These are phyloP conservation scores for Raffaelea albimanens DNA, from an alignment of 2,329 filamentous ascomycete genomes.

Conservation along the genomic window DNA sequence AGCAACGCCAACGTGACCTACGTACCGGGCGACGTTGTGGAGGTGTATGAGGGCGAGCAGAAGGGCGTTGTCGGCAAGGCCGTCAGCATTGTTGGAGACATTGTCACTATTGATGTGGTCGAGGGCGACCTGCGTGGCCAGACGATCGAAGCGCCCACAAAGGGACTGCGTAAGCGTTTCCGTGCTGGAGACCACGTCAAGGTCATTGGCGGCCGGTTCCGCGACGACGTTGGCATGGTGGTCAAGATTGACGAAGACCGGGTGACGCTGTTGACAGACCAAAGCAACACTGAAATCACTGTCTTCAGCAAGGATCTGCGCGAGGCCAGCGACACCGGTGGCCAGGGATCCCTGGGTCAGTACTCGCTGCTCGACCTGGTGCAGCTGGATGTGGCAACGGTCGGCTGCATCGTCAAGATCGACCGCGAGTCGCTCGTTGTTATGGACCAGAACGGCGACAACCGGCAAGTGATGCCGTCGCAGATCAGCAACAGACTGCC, in stretches of 20 bases:
- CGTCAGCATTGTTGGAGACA: conserved; percentile 78
- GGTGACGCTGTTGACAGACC: conserved; percentile 87
- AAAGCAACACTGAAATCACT: conserved; percentile 85
- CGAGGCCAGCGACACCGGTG: conserved; percentile 85
- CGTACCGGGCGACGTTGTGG: conserved; percentile 87
- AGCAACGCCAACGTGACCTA: conserved; percentile 75
- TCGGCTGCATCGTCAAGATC: conserved; percentile 88
- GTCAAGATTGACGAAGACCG: conserved; percentile 87
- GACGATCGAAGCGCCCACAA: conserved; percentile 84
- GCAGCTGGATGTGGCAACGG: conserved; percentile 84
- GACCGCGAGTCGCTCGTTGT: conserved; percentile 87
- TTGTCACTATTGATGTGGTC: conserved; percentile 78
- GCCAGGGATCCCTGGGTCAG: conserved; percentile 73
- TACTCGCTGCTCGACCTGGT: conserved; percentile 91
- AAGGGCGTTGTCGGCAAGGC: conserved; percentile 82
- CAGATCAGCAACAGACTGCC: conserved; percentile 87
- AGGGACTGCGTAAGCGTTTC: conserved; percentile 88
- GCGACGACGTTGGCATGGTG: conserved; percentile 94
- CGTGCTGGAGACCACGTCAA: conserved; percentile 94
- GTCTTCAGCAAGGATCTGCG: conserved; percentile 97
- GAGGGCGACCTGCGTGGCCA: conserved; percentile 77
- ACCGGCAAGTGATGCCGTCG: conserved; percentile 74
- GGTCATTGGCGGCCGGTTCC: conserved; percentile 89
- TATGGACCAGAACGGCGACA: conserved; percentile 80
- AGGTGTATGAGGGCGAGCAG: conserved; percentile 93